Percentiles rank a stretch among this genome's conserved stretches.
Evolutionary conservation across 2,329 filamentous ascomycete genomes (phyloP).

Genomic region (Aspergillus neotritici): DNA sequence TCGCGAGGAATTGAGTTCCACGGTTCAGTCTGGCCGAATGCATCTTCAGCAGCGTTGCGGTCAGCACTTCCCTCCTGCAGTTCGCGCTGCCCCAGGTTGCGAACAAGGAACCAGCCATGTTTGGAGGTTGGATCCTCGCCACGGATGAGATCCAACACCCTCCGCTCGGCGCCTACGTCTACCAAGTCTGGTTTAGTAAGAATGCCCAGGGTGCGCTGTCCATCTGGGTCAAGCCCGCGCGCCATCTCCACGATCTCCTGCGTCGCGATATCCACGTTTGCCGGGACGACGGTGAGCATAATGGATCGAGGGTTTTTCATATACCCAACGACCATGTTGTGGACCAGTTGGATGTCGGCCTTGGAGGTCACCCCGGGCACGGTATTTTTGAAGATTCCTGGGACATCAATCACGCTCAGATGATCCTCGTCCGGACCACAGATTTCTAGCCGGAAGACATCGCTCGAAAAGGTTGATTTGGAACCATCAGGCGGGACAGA

Average conservation of each 20-base stretch:
- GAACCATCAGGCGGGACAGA: conserved; percentile 11
- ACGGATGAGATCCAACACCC: conserved; percentile 24
- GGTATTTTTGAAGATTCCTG: conserved; percentile 39
- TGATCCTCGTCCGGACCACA: conserved; percentile 35
- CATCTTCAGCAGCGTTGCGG: conserved; percentile 27
- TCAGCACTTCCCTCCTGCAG: conserved; percentile 14
- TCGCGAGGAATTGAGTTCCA: conserved; percentile 37
- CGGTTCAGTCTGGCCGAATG: conserved; percentile 30
- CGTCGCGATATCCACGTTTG: conserved; percentile 41
- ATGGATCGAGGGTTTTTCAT: conserved; percentile 36
- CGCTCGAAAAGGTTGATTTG: conserved; percentile 34
- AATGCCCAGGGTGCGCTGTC: conserved; percentile 39
- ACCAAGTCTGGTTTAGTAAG: conserved; percentile 58
- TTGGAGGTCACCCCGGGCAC: conserved; percentile 31
- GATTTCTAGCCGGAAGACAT: conserved; percentile 41
- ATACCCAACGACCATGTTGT: conserved; percentile 34
- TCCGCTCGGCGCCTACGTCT: conserved; percentile 25
- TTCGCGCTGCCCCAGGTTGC: conserved; percentile 29
- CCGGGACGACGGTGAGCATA: conserved; percentile 41
- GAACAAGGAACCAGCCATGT: conserved; percentile 29
- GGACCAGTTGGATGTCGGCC: conserved; percentile 32
- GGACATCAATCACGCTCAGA: conserved; percentile 44
- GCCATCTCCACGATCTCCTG: conserved; percentile 43
- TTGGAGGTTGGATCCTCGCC: conserved; percentile 17
- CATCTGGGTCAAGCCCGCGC: conserved; percentile 27